Percentiles rank a stretch among this genome's conserved stretches.
Evolutionary conservation across 306 rosid species (phyloP).

Genomic region (Sicyos edulis): DNA sequence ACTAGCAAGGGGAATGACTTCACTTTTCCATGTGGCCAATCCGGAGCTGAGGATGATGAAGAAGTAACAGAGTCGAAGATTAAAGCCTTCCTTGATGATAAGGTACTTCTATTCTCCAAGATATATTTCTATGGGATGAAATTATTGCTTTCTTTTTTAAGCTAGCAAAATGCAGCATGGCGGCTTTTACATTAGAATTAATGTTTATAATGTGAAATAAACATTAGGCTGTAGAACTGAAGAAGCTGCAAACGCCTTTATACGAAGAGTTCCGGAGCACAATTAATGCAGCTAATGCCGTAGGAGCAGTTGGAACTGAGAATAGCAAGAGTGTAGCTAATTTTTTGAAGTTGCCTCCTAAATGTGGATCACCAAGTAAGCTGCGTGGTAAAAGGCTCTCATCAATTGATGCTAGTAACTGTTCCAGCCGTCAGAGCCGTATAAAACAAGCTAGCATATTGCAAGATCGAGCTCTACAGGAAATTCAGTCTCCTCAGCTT

Average conservation of each 20-base stretch:
- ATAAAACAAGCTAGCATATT: slow-evolving; percentile 34
- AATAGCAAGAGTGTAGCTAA: slow-evolving; percentile 39
- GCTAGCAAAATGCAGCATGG: slow-evolving; percentile 3
- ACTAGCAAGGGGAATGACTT: slow-evolving; percentile 35
- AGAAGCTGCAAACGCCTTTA: slow-evolving; percentile 80
- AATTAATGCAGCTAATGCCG: slow-evolving; percentile 44
- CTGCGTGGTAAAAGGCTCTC: slow-evolving; percentile 54
- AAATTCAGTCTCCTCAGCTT: slow-evolving; percentile 65
- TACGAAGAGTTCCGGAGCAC: slow-evolving; percentile 67
- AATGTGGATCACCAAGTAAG: slow-evolving; percentile 51
- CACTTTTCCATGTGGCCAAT: slow-evolving; percentile 52
- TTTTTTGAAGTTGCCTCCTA: slow-evolving; percentile 43
- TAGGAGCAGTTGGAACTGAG: slow-evolving; percentile 32
- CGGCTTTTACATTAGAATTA: not conserved
- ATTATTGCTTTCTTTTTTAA: slow-evolving; percentile 14
- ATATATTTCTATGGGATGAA: slow-evolving; percentile 5
- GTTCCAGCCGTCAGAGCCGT: slow-evolving; percentile 41
- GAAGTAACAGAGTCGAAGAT: slow-evolving; percentile 84
- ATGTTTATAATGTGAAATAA: slow-evolving; percentile 19
- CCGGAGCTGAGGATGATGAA: slow-evolving; percentile 67
- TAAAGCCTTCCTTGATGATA: slow-evolving; percentile 76
- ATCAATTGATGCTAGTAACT: slow-evolving; percentile 30
- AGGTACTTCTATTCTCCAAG: slow-evolving; percentile 38
- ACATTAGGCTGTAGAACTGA: slow-evolving; percentile 67
- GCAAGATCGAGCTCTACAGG: slow-evolving; percentile 55